Conservation (phyloP, 306 rosid genomes). For the Cucurbita maxima region DNA sequence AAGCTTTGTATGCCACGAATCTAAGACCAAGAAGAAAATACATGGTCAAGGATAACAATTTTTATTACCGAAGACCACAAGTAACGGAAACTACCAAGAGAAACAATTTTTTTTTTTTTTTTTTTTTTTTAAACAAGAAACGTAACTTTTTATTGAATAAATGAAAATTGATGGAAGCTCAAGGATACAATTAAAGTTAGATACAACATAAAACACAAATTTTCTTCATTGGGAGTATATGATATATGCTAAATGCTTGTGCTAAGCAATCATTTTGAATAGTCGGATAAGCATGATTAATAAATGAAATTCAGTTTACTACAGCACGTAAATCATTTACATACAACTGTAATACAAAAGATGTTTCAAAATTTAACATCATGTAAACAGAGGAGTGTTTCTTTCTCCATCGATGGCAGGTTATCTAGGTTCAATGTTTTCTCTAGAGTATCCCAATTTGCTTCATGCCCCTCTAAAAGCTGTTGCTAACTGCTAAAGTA, state of each 20-base stretch:
- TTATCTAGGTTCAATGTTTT: too few relatives aligned
- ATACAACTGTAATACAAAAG: neutral
- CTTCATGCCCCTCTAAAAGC: too few relatives aligned
- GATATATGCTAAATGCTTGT: neutral
- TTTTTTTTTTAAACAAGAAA: too few relatives aligned
- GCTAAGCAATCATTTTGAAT: neutral
- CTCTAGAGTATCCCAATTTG: too few relatives aligned
- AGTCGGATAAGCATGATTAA: neutral
- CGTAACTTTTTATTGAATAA: too few relatives aligned
- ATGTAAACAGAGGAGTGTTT: neutral
- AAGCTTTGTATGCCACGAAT: conserved; percentile 71
- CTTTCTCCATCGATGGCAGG: neutral
- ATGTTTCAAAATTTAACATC: neutral
- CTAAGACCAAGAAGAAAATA: conserved; percentile 26
- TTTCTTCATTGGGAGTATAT: neutral
- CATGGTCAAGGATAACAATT: neutral
- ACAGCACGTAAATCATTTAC: too few relatives aligned
- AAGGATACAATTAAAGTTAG: neutral
- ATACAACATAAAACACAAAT: neutral
- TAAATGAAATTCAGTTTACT: neutral
- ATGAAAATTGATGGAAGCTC: too few relatives aligned
- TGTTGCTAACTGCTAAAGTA: neutral
- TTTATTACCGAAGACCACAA: neutral
- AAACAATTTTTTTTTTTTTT: neutral
- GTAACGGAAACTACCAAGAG: neutral